These are phyloP conservation scores for Gonapodya prolifera DNA, from an alignment of 192 early-diverging fungal genomes.

Conservation along the genomic window DNA sequence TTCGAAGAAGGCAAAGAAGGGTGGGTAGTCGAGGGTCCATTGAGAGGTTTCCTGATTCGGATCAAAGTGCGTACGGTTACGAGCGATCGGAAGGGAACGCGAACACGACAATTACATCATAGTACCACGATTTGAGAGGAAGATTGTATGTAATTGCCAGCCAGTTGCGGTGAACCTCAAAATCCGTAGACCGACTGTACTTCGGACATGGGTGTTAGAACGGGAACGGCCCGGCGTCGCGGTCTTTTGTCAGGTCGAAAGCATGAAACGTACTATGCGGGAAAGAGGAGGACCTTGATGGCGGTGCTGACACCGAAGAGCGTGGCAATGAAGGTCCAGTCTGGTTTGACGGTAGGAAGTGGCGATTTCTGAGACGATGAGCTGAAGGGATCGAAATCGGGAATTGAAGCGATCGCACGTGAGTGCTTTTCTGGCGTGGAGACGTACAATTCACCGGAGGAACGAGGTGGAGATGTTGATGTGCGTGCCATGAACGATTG, in stretches of 20 bases:
- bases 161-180: conserved; percentile 98
- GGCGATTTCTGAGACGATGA: too few species aligned
- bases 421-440: too few species aligned
- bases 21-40: conserved; percentile 96
- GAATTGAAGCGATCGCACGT: too few species aligned
- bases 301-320: conserved; percentile 19
- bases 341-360: too few species aligned
- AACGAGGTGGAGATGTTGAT: too few species aligned
- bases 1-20: conserved; percentile 97
- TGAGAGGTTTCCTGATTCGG: conserved; percentile 55
- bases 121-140: conserved; percentile 76
- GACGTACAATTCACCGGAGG: too few species aligned
- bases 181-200: conserved; percentile 96
- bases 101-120: conserved; percentile 38
- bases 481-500: too few species aligned
- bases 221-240: neutral
- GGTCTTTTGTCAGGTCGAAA: neutral
- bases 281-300: conserved; percentile 54
- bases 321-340: too few species aligned
- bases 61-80: conserved; percentile 1
- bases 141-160: conserved; percentile 79
- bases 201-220: conserved; percentile 43
- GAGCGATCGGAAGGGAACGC: neutral
- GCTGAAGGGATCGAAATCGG: too few species aligned
- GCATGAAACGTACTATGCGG: conserved; percentile 45